A percentile compares a stretch with the other conserved stretches of the same genome.
Conservation (phyloP, 2,329 filamentous ascomycete species). For the Graphiopsis chlorocephala region DNA sequence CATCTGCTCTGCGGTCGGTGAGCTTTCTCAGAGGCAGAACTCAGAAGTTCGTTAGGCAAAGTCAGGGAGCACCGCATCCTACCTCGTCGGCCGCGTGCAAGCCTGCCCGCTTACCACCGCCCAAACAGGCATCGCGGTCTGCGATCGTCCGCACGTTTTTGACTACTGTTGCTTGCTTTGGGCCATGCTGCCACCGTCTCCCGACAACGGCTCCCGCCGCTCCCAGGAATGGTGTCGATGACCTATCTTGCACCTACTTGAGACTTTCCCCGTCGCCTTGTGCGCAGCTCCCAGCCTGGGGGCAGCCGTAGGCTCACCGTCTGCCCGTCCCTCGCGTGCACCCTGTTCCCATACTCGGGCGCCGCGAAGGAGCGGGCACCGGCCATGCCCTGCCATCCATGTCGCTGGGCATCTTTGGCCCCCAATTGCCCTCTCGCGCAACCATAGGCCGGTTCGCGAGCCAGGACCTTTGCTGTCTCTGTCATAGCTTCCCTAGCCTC, state of each 20-base stretch:
- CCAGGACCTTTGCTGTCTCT: conserved; percentile 10
- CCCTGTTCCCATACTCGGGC: conserved; percentile 12
- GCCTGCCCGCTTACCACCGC: conserved; percentile 12
- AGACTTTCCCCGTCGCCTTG: not conserved
- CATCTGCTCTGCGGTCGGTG: conserved; percentile 5
- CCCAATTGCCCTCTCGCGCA: conserved; percentile 4
- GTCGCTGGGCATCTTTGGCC: conserved; percentile 8
- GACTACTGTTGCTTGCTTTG: conserved; percentile 4
- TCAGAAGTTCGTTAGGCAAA: not conserved
- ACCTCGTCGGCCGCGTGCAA: conserved; percentile 3
- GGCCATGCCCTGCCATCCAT: conserved; percentile 10
- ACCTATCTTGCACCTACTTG: not conserved
- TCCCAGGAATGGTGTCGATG: conserved; percentile 3
- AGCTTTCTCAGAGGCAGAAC: not conserved
- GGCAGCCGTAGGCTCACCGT: conserved; percentile 7
- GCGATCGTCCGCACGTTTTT: conserved; percentile 5
- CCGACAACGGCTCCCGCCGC: conserved; percentile 9
- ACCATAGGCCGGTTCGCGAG: conserved; percentile 12
- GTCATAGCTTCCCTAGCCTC: conserved; percentile 15
- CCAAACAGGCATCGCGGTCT: conserved; percentile 9
- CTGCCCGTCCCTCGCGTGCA: conserved; percentile 13
- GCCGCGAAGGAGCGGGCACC: conserved; percentile 16
- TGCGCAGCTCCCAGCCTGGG: conserved; percentile 1
- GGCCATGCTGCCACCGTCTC: not conserved
- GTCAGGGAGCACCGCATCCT: conserved; percentile 2